A percentile compares a stretch with the other conserved stretches of the same genome.
These are phyloP conservation scores for Chaetoceros tenuissimus DNA, from an alignment of 108 stramenopile genomes.

Conservation along the genomic window DNA sequence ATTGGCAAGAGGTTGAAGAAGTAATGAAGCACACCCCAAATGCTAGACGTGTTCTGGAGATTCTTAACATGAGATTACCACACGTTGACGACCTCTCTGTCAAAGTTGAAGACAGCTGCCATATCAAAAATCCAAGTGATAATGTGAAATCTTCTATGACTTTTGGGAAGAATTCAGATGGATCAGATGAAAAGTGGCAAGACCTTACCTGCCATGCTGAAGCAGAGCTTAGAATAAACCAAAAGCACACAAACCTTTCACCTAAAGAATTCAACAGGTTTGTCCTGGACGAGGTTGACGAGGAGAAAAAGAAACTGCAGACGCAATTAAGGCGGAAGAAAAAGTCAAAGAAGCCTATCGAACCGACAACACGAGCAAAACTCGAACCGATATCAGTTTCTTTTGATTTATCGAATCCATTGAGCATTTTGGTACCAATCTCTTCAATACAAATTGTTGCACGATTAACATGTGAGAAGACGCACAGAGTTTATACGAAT, in stretches of 20 bases:
- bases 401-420: constrained; percentile 51
- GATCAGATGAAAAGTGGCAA: constrained; percentile 45
- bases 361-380: constrained; percentile 42
- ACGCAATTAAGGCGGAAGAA: constrained; percentile 49
- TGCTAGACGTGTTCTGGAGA: constrained; percentile 53
- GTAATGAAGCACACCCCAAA: constrained; percentile 32
- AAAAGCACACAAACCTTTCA: constrained; percentile 9
- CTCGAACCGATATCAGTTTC: constrained; percentile 67
- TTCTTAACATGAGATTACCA: constrained; percentile 64
- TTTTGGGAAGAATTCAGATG: constrained; percentile 6
- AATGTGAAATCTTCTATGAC: constrained; percentile 3
- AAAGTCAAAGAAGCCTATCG: constrained; percentile 23
- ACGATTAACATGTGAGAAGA: constrained; percentile 21
- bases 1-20: constrained; percentile 30
- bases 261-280: constrained; percentile 27
- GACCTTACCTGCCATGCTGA: constrained; percentile 48
- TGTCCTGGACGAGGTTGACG: constrained; percentile 66
- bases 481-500: constrained; percentile 42
- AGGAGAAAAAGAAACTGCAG: constrained; percentile 47
- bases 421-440: constrained; percentile 48
- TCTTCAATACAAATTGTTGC: constrained; percentile 70
- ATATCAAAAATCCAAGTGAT: not conserved
- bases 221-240: constrained; percentile 45
- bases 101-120: constrained; percentile 18
- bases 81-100: constrained; percentile 52